A percentile compares a stretch with the other conserved stretches of the same genome.
Evolutionary conservation across 1,139 yeast genomes (phyloP).

Genomic region (Sugiyamaella xylanicola): DNA sequence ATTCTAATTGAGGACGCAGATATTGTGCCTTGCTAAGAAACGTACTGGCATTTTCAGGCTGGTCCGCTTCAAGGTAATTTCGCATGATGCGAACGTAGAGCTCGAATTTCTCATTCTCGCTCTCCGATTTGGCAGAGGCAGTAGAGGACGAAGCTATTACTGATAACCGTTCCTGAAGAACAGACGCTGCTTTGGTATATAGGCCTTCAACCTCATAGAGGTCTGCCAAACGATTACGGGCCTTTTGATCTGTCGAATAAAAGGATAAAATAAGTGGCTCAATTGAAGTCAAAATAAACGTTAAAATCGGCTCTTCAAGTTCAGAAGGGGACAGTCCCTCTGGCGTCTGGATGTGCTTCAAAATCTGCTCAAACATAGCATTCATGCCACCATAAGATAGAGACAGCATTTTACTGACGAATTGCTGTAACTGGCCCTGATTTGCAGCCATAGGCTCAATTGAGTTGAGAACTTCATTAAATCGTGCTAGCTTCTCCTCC

Average conservation of each 20-base stretch:
- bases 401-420: conserved; percentile 17
- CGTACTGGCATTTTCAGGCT: conserved; percentile 40
- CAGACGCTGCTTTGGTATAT: conserved; percentile 35
- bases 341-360: conserved; percentile 6
- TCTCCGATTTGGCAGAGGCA: conserved; percentile 31
- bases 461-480: conserved; percentile 8
- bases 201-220: conserved; percentile 34
- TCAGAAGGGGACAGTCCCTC: conserved; percentile 1
- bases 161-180: conserved; percentile 33
- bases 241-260: conserved; percentile 37
- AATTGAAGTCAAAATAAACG: conserved; percentile 19
- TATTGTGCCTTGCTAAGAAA: conserved; percentile 39
- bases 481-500: conserved; percentile 16
- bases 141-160: conserved; percentile 22
- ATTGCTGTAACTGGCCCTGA: background rate
- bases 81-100: conserved; percentile 40
- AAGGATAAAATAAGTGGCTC: conserved; percentile 33
- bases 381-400: conserved; percentile 14
- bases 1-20: conserved; percentile 31
- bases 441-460: conserved; percentile 4
- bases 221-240: conserved; percentile 37
- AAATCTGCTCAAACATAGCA: conserved; percentile 11
- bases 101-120: conserved; percentile 36
- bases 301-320: conserved; percentile 22
- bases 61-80: conserved; percentile 39